Conservation (phyloP, 106 monocot genomes). For the Phalaenopsis equestris region DNA sequence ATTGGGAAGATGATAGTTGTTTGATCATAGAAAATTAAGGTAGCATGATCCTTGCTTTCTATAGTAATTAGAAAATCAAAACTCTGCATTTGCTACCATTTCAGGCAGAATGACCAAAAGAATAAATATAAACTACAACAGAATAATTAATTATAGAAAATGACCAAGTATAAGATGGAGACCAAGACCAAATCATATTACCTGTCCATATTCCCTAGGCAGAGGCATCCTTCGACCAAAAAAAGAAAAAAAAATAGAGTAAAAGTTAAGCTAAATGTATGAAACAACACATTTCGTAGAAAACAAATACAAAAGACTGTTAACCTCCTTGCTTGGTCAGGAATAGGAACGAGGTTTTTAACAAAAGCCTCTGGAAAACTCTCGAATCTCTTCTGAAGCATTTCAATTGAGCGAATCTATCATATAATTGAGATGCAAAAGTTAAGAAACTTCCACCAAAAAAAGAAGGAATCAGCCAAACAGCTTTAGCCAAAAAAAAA, state of each 20-base stretch:
- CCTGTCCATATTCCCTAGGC: slow-evolving; percentile 52
- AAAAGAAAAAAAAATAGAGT: not conserved
- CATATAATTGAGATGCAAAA: not conserved
- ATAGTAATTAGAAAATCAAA: too few species aligned
- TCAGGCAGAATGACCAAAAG: not conserved
- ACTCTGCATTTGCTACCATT: not conserved
- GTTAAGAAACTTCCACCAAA: not conserved
- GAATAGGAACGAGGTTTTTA: slow-evolving; percentile 69
- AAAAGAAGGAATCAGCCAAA: too few species aligned
- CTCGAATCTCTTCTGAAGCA: slow-evolving; percentile 95
- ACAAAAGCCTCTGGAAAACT: slow-evolving; percentile 91
- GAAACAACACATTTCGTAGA: not conserved
- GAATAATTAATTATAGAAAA: not conserved
- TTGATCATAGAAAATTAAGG: too few species aligned
- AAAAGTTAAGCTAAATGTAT: slow-evolving; percentile 1
- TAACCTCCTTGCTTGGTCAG: slow-evolving; percentile 46
- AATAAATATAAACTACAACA: not conserved
- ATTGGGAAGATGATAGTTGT: too few species aligned
- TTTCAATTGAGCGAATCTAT: slow-evolving; percentile 89
- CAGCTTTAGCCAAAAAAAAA: too few species aligned
- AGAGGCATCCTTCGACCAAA: slow-evolving; percentile 24
- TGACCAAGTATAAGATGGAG: not conserved
- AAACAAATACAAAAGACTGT: slow-evolving; percentile 5
- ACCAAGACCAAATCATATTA: slow-evolving; percentile 11
- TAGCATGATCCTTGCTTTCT: too few species aligned